Base-by-base conservation (phyloP, 768 basidiomycete genomes). In the Mycena galericulata region DNA sequence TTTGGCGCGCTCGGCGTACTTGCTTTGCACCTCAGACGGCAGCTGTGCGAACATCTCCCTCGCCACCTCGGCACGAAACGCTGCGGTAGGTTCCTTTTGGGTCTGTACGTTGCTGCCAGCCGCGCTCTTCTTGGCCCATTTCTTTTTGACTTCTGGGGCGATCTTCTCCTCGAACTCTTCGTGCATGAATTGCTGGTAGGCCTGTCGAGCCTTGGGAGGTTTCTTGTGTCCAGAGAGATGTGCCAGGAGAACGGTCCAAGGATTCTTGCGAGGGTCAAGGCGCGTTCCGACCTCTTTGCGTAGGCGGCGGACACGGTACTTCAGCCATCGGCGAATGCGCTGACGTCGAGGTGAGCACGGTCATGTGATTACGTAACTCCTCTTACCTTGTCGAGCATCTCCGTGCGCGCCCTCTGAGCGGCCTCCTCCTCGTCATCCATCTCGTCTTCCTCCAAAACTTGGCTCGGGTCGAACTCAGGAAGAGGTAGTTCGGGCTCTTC, bases 311-410 rank as follows among this genome's bases (percentile, higher is more conserved):
- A 43, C 51, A 4, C 67, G 67, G 20, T 68, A 68, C 15, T 62
- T 61, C 7, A 38, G 55, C 67, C 67, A 68, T 8, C 67, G 61
- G 7, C 54, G 67, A 40, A 68, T 68, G 18, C 67, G 60, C 67
- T 11, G 24, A 9, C 8, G 30, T 22, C 40, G 46, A 29, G n/a
- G n/a, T n/a, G n/a, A n/a, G n/a, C 17, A 9, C 20, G 18, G 38
- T 30, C 40, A 30, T 38, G 41, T 8, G 14, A 40, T 24, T 27
- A 51, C 24, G 29, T 12, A 7, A 17, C 24, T 17, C 36, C 45
- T 57, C 60, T 22, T 27, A n/a, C 40, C 26, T 55, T 30, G n/a
- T 57, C 45, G 32, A 38, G 27, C 4, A 61, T 18, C 14, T 59
- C 43, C 14, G 22, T 20, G 2, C 57, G 40, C 24, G 56, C 56